Evolutionary conservation across 2,329 filamentous ascomycete genomes (phyloP).

Genomic region (Fonsecaea pedrosoi): DNA sequence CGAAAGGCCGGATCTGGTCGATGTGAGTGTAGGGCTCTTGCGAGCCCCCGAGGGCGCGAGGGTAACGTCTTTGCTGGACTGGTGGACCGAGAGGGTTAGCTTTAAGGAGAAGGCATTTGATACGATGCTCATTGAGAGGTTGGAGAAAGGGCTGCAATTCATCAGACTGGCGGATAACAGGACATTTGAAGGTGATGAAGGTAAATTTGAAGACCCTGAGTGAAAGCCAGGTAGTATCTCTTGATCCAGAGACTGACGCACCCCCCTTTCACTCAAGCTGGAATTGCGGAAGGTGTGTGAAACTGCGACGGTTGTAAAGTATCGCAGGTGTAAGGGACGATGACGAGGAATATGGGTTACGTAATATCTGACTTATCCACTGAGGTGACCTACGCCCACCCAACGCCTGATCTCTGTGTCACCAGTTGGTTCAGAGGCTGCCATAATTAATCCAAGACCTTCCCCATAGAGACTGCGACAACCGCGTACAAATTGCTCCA

Average conservation of each 20-base stretch:
- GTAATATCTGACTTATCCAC: not conserved
- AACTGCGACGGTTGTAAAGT: not conserved
- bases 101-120: conserved; percentile 62
- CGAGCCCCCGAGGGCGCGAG: conserved; percentile 59
- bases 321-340: not conserved
- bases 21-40: conserved; percentile 69
- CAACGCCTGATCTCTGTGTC: not conserved
- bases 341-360: not conserved
- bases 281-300: not conserved
- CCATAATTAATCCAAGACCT: not conserved
- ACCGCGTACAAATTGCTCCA: not conserved
- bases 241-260: not conserved
- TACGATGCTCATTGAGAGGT: conserved; percentile 38
- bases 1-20: conserved; percentile 62
- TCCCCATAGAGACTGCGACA: not conserved
- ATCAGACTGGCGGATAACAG: conserved; percentile 13
- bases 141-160: conserved; percentile 30
- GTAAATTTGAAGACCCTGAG: not conserved
- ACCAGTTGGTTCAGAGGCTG: not conserved
- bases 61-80: conserved; percentile 67
- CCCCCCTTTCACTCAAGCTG: not conserved
- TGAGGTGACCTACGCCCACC: not conserved
- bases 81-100: conserved; percentile 65
- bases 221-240: not conserved
- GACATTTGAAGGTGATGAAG: not conserved